These are phyloP conservation scores for Vigna unguiculata DNA, from an alignment of 306 rosid genomes.

Conservation along the genomic window DNA sequence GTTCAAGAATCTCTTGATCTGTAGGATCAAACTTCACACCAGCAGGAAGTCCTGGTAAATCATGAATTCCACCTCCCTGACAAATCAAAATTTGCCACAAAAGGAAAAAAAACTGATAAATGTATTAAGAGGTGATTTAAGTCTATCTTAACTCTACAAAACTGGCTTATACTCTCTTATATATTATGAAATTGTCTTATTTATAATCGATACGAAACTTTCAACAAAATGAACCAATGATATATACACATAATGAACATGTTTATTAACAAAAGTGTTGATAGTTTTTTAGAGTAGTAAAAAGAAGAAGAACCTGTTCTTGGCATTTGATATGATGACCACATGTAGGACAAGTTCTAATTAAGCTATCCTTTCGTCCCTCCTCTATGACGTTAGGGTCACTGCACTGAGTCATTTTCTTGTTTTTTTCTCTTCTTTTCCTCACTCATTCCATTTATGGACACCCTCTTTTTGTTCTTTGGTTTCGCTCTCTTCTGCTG, in stretches of 20 bases:
- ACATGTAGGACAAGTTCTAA: constrained; percentile 73
- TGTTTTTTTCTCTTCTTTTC: constrained; percentile 39
- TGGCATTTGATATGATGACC: constrained; percentile 75
- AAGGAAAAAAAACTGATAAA: not conserved
- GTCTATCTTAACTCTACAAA: too few species aligned
- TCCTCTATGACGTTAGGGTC: constrained; percentile 47
- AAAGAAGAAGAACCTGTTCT: constrained; percentile 57
- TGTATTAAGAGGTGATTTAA: too few species aligned
- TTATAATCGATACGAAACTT: too few species aligned
- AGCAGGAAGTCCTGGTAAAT: constrained; percentile 76
- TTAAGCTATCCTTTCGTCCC: constrained; percentile 53
- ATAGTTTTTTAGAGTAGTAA: not conserved
- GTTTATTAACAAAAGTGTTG: not conserved
- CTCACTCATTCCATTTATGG: constrained; percentile 51
- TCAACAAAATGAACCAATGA: too few species aligned
- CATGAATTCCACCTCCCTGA: constrained; percentile 60
- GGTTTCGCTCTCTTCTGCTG: constrained; percentile 39
- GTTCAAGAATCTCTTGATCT: constrained; percentile 77
- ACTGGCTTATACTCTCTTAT: too few species aligned
- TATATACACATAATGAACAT: not conserved
- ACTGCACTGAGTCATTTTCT: constrained; percentile 63
- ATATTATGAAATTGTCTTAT: too few species aligned
- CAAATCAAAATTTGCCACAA: not conserved
- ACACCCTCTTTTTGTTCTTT: constrained; percentile 38
- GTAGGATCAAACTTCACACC: constrained; percentile 91